Percentiles rank a stretch among this genome's conserved stretches.
phyloP scores from a whole-genome alignment of 2,329 filamentous ascomycete species.

The Neoarthrinium moseri region DNA sequence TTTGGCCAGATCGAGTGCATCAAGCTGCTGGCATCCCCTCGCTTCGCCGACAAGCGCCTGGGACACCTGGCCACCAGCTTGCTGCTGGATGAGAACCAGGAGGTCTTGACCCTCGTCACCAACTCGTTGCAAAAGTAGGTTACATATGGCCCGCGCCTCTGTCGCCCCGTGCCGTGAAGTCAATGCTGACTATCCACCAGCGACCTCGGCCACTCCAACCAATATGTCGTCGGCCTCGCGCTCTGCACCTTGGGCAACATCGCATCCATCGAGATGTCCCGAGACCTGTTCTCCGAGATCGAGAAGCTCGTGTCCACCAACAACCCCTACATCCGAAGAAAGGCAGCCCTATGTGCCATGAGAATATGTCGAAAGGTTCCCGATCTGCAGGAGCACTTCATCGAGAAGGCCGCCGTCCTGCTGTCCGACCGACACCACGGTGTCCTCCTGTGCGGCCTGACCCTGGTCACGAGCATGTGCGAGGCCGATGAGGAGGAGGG shows the following conservation, averaged over 20 bases:
- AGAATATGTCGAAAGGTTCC: constrained; percentile 97
- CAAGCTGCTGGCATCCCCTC: constrained; percentile 92
- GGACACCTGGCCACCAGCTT: constrained; percentile 96
- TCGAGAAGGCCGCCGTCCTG: constrained; percentile 88
- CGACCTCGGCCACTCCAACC: constrained; percentile 94
- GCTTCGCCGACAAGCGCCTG: constrained; percentile 95
- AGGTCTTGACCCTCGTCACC: constrained; percentile 93
- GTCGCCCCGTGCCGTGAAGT: too few species aligned
- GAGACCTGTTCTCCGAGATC: constrained; percentile 94
- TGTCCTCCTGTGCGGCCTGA: constrained; percentile 88
- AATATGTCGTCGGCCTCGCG: constrained; percentile 96
- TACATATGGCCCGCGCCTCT: not conserved
- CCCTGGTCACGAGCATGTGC: constrained; percentile 86
- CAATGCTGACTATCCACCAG: constrained; percentile 42
- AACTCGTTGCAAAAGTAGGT: constrained; percentile 95
- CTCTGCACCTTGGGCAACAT: constrained; percentile 97
- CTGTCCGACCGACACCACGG: constrained; percentile 94
- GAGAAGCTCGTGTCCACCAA: constrained; percentile 87
- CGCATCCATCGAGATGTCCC: constrained; percentile 95
- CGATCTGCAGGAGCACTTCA: constrained; percentile 93
- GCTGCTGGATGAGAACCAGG: constrained; percentile 95
- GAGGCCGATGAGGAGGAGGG: constrained; percentile 92
- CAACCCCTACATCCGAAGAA: constrained; percentile 97
- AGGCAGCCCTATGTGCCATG: constrained; percentile 98
- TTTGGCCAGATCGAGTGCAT: constrained; percentile 99